Conservation (phyloP, 148 eudicot genomes). For the Gaultheria prostrata region DNA sequence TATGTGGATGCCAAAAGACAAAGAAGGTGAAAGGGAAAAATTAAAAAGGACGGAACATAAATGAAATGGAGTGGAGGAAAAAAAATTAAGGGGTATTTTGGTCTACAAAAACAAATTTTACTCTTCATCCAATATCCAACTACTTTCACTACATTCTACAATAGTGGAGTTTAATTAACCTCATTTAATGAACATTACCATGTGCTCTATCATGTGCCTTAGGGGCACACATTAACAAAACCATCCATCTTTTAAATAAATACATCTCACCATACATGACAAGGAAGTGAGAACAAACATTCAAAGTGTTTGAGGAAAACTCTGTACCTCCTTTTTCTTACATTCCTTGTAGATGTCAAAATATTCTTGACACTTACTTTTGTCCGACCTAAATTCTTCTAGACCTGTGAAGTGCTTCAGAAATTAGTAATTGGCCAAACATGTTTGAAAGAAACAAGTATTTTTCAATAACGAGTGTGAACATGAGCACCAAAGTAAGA, state of each 20-base stretch:
- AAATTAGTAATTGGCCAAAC: neutral
- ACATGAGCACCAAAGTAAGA: neutral
- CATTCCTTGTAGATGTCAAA: constrained; percentile 97
- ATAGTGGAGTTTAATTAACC: too few relatives aligned
- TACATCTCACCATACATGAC: neutral
- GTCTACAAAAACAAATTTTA: too few relatives aligned
- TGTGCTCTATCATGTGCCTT: too few relatives aligned
- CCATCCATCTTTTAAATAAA: neutral
- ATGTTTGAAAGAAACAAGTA: neutral
- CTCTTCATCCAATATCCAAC: too few relatives aligned
- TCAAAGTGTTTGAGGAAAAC: neutral
- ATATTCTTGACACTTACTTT: constrained; percentile 90
- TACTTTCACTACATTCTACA: too few relatives aligned
- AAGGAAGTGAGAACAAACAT: neutral
- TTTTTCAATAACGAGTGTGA: neutral
- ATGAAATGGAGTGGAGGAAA: too few relatives aligned
- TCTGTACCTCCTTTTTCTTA: constrained; percentile 87
- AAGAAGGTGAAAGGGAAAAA: too few relatives aligned
- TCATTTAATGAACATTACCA: too few relatives aligned
- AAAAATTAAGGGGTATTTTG: too few relatives aligned
- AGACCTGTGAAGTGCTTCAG: constrained; percentile 44
- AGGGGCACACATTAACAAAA: neutral
- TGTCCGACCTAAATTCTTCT: constrained; percentile 65
- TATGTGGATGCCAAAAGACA: too few relatives aligned
- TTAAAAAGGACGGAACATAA: too few relatives aligned